Base-by-base conservation (phyloP, 345 rosid genomes). In the Salix suchowensis region DNA sequence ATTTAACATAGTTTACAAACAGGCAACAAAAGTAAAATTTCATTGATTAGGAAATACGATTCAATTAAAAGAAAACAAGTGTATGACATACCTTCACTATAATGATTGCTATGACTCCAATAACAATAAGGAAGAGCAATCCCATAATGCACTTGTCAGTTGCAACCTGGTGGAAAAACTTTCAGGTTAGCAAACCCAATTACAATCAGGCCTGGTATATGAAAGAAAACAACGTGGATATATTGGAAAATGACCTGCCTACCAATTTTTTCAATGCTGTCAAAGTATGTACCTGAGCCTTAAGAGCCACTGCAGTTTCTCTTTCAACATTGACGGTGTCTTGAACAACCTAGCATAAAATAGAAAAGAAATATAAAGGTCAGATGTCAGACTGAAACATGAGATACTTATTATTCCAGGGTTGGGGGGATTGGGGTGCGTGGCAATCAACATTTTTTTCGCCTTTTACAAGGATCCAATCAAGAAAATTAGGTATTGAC, bases 141-240 rank as follows among this genome's bases (percentile, higher is more conserved):
- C 93, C 88, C 98, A 96, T 88, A 61, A 94, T 92, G 84, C 97
- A 91, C 74, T 76, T 91, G 85, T 96, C 99, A 69, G 99, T 96
- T 70, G 98, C 98, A 87, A 96, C 92, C 98, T 96, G 79, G 54
- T 24, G 64, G 34, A 44, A 74, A 37, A 72, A 26, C 19, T 68
- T n/a, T 23, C 71, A 14, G 60, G 36, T 69, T 18, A 65, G 76
- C 50, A 58, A 13, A 32, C 52, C 4, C 30, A 64, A 71, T 37
- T 62, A 71, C 61, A 44, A 48, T 8, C 2, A 34, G 30, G 71
- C 34, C 5, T 5, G 21, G 36, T 2, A 36, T n/a, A n/a, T 34
- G 36, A 76, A 60, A 73, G 16, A 39, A 48, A 78, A 62, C 77
- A 70, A 72, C 65, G 79, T 68, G 82, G 62, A 75, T 68, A 78